Base-by-base conservation (phyloP, 345 rosid species). In the Schrenkiella parvula region DNA sequence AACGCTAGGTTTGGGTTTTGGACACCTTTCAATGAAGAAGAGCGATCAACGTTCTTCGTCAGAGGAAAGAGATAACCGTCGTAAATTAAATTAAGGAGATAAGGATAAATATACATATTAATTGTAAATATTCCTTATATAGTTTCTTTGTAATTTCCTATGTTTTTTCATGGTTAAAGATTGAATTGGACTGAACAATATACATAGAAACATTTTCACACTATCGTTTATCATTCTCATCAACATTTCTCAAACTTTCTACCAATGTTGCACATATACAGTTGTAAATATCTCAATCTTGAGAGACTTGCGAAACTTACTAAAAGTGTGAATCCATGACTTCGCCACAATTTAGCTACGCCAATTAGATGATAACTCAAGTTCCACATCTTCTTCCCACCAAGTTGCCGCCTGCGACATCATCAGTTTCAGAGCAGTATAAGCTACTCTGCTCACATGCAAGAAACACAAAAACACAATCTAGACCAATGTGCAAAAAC, bases 351-450 rank as follows among this genome's bases (percentile, higher is more conserved):
- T 85, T 74, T 81, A 93, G 79, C 46, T 90, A 56, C 96, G 93
- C 98, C 97, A 93, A 17, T 87, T 95, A 5, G 96, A 81, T 21
- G 95, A 93, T 72, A 44, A 74, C 78, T 93, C 98, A 61, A 85
- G 79, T 18, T 93, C 96, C 35, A 85, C 81, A 52, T 85, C 96
- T 80, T 93, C 98, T 81, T 93, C 98, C 98, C 97, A 89, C 97
- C 98, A 93, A 17, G 96, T 93, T 41, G 97, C 85, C 58, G 75
- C 41, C 98, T 93, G 88, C 84, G 79, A 37, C 17, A 70, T 19
- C 54, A 76, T 59, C 78, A 58, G 52, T 57, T 70, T 8, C 22
- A 15, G 6, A 71, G 43, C 17, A 47, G 6, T 25, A 57, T 56
- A 47, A 64, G 55, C 12, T 70, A 37, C 71, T 6, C 13, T 53